Base-by-base conservation (phyloP, 768 basidiomycete species). In the Mycena pura region DNA sequence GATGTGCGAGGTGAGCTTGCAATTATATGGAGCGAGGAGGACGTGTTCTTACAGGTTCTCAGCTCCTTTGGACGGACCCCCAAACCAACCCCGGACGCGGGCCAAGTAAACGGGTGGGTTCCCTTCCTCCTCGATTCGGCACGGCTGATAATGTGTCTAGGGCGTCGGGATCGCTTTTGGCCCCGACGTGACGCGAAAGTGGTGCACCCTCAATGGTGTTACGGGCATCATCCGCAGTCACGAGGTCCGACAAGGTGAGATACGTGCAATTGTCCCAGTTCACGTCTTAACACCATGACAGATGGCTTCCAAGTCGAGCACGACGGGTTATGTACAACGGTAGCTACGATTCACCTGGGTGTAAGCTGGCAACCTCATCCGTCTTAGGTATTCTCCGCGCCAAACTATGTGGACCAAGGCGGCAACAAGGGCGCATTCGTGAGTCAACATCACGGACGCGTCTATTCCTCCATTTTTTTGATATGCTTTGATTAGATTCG, bases 151-250 rank as follows among this genome's bases (percentile, higher is more conserved):
- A 60, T 41, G 28, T 39, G 38, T 68, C 45, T 46, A 94, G 91
- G 97, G 97, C 50, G 95, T 99, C 60, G 97, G 97, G 21, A 89
- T 97, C 63, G 87, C 90, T 5, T 99, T 99, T 74, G 97, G 97
- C 15, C 96, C 96, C 0, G 95, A 96, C 71, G 91, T 98, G 17
- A 97, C 95, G 2, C 86, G 83, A 70, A 77, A 85, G 56, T 98
- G 95, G 95, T 97, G 96, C 72, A 84, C 86, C 34, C 79, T 90
- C 25, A 97, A 97, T 72, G 84, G 87, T 15, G 85, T 98, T 45
- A 88, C 94, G 22, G 94, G 93, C 6, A 82, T 99, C 56, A 90
- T 98, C 64, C 91, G 97, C 47, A 95, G 92, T 67, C 97, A 99
- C 73, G 97, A 99, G 84, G 96, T 99, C 53, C 87, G 97, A 60